Evolutionary conservation across 2,329 filamentous ascomycete species (phyloP).

Genomic region (Coleophoma crateriformis): DNA sequence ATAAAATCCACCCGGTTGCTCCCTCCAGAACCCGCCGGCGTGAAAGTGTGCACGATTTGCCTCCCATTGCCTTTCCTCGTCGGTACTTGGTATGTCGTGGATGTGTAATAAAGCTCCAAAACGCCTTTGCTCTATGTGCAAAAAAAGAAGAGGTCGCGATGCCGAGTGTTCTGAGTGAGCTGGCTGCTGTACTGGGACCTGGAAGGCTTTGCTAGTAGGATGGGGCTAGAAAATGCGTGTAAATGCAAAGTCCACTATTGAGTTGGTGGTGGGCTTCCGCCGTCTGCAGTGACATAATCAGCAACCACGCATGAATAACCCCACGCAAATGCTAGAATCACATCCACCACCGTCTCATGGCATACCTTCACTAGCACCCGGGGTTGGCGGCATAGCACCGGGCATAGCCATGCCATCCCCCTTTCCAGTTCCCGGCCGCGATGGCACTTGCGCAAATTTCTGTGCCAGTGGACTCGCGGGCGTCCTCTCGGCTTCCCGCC

Average conservation of each 20-base stretch:
- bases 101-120: background rate
- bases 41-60: too few relatives aligned
- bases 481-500: slow-evolving; percentile 3
- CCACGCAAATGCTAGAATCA: too few relatives aligned
- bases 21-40: too few relatives aligned
- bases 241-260: background rate
- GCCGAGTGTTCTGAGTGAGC: too few relatives aligned
- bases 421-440: slow-evolving; percentile 5
- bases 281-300: slow-evolving; percentile 21
- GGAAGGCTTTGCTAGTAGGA: background rate
- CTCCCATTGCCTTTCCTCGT: too few relatives aligned
- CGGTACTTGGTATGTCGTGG: too few relatives aligned
- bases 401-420: slow-evolving; percentile 13
- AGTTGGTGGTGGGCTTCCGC: background rate
- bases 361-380: slow-evolving; percentile 28
- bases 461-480: slow-evolving; percentile 13
- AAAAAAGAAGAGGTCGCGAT: background rate
- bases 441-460: slow-evolving; percentile 7
- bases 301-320: slow-evolving; percentile 3
- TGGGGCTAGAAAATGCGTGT: background rate
- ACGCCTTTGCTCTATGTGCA: background rate
- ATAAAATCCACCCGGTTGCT: too few relatives aligned
- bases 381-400: slow-evolving; percentile 25
- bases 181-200: background rate
- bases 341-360: background rate